A percentile compares a stretch with the other conserved stretches of the same genome.
Evolutionary conservation across 1,284 basidiomycete genomes (phyloP).

Genomic region (Kwoniella shivajii): DNA sequence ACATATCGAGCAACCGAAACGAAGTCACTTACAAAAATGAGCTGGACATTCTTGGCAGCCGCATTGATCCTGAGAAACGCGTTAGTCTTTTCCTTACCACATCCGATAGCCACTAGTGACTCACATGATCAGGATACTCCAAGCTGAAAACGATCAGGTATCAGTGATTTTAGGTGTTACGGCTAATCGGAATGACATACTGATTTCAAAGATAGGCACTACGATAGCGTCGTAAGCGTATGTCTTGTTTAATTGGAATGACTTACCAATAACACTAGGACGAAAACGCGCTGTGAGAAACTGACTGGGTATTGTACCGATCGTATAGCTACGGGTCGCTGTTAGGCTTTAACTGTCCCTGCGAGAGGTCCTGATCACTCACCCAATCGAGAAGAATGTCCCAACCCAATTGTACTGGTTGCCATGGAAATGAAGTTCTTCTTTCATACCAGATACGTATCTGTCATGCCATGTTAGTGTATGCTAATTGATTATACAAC

Average conservation of each 20-base stretch:
- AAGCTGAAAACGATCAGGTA: too few species aligned
- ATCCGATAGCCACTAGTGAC: background rate
- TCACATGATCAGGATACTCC: slow-evolving; percentile 11
- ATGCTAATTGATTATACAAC: slow-evolving; percentile 7
- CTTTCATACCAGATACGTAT: slow-evolving; percentile 14
- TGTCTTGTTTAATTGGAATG: background rate
- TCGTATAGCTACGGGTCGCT: slow-evolving; percentile 1
- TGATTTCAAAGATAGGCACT: slow-evolving; percentile 10
- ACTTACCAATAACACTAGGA: slow-evolving; percentile 5
- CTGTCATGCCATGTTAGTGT: slow-evolving; percentile 7
- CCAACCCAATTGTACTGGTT: slow-evolving; percentile 7
- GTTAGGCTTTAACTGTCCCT: too few species aligned
- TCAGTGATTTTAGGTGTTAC: too few species aligned
- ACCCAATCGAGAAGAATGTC: slow-evolving; percentile 9
- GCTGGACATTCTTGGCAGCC: slow-evolving; percentile 11
- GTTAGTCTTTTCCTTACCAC: background rate
- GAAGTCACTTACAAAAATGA: slow-evolving; percentile 1
- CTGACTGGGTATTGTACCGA: slow-evolving; percentile 9
- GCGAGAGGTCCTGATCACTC: background rate
- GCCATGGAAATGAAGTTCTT: slow-evolving; percentile 5
- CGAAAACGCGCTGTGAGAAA: slow-evolving; percentile 3
- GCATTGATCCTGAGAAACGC: slow-evolving; percentile 1
- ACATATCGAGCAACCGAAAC: background rate
- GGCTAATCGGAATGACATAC: background rate
- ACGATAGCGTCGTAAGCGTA: too few species aligned